Evolutionary conservation across 805 yeast species (phyloP).

Genomic region (Metschnikowia reukaufii): DNA sequence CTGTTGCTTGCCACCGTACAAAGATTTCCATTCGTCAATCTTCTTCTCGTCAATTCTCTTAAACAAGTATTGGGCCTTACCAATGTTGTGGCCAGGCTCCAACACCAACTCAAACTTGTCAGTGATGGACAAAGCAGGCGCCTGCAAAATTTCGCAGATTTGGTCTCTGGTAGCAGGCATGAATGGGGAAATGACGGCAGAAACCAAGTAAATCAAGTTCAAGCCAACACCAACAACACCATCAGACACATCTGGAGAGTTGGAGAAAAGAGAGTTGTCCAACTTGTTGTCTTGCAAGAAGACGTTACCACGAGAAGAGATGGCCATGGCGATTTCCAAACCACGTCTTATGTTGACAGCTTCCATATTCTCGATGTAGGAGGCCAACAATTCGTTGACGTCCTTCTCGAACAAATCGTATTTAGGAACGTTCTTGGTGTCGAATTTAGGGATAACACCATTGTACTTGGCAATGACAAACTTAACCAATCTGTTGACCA

Average conservation of each 20-base stretch:
- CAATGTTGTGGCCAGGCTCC: slow-evolving; percentile 80
- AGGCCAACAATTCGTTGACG: slow-evolving; percentile 57
- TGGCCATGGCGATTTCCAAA: slow-evolving; percentile 84
- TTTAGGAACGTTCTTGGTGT: slow-evolving; percentile 46
- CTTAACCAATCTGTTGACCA: slow-evolving; percentile 90
- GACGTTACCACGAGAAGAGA: slow-evolving; percentile 90
- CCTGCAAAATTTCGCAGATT: slow-evolving; percentile 78
- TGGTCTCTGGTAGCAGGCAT: slow-evolving; percentile 80
- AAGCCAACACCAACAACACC: slow-evolving; percentile 92
- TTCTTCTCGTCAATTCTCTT: slow-evolving; percentile 87
- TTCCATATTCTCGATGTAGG: slow-evolving; percentile 74
- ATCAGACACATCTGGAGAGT: slow-evolving; percentile 77
- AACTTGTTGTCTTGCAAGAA: slow-evolving; percentile 95
- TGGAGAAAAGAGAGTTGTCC: slow-evolving; percentile 79
- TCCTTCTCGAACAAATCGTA: slow-evolving; percentile 52
- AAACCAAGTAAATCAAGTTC: slow-evolving; percentile 82
- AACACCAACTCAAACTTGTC: slow-evolving; percentile 70
- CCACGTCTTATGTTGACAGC: slow-evolving; percentile 81
- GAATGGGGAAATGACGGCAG: slow-evolving; percentile 80
- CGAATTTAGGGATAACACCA: slow-evolving; percentile 78
- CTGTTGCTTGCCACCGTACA: slow-evolving; percentile 78
- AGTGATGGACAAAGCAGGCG: slow-evolving; percentile 75
- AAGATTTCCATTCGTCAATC: slow-evolving; percentile 80
- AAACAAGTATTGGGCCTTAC: slow-evolving; percentile 89
- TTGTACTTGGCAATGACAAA: slow-evolving; percentile 88